A percentile compares a stretch with the other conserved stretches of the same genome.
phyloP scores from a whole-genome alignment of 805 yeast genomes.

The Sugiyamaella americana region DNA sequence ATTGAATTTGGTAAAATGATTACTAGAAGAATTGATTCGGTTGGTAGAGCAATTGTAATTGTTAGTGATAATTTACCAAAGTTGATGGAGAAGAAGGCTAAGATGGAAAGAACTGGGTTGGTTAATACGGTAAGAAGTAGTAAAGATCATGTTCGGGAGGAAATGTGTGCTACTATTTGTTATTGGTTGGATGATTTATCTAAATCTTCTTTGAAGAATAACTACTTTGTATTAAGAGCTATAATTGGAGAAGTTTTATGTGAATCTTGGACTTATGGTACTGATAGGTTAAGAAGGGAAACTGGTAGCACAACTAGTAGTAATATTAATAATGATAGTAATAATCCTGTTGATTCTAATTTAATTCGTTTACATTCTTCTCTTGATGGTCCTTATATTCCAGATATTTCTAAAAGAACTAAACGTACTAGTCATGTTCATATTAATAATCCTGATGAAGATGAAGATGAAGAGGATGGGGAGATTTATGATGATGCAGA shows the following conservation, averaged over 20 bases:
- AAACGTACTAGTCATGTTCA: not conserved
- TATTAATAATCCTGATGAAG: constrained; percentile 4
- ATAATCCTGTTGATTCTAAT: not conserved
- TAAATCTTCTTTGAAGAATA: constrained; percentile 46
- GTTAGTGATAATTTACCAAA: constrained; percentile 47
- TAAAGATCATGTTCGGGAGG: constrained; percentile 71
- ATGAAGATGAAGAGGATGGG: constrained; percentile 5
- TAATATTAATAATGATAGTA: not conserved
- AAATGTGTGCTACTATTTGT: constrained; percentile 67
- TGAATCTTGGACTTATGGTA: constrained; percentile 56
- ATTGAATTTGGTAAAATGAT: constrained; percentile 67
- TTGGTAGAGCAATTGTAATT: constrained; percentile 66
- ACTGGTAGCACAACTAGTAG: not conserved
- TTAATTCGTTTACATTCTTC: constrained; percentile 1
- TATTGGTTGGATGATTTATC: constrained; percentile 60
- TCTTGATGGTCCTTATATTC: constrained; percentile 17
- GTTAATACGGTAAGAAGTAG: constrained; percentile 59
- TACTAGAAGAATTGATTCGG: constrained; percentile 51
- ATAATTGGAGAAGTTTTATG: constrained; percentile 53
- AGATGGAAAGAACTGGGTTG: constrained; percentile 57
- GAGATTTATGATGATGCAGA: constrained; percentile 5
- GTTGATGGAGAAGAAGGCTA: constrained; percentile 48
- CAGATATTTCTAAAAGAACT: constrained; percentile 11
- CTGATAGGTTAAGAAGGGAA: constrained; percentile 18
- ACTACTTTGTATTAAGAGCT: constrained; percentile 43